Evolutionary conservation across 2,329 filamentous ascomycete species (phyloP), one percentile per base, ranked within the genome.

Genomic region (Rhinocladiella mackenziei): DNA sequence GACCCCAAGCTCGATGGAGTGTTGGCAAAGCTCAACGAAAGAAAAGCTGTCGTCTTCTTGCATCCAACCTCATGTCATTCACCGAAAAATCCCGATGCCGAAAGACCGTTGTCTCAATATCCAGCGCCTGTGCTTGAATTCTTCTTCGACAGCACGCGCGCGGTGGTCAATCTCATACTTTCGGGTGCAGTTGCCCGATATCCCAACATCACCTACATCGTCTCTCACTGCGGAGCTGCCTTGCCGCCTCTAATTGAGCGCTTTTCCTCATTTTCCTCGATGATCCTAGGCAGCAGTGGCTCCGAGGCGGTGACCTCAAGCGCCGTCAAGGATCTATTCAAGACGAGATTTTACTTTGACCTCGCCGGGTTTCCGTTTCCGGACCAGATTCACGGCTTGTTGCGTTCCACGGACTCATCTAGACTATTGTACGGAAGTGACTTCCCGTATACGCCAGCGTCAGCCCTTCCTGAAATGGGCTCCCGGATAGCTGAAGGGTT

Each of bases 341-440:
- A 50, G 28, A 25, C 37, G 10, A 14, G 39, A 8, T 53, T 53
- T 32, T 53, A 44, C 17, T 53, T 53, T 28, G 50, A 53, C 19
- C 22, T 53, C 10, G 50, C 50, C 10, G 50, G 50, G 5, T 43
- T 44, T 15, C 46, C 50, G 13, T 50, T 47, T 13, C 50, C 45
- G 2, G 50, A 53, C 15, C 50, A 50, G 26, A 43, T 53, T 5
- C 66, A 69, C 39, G 73, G 70, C 1, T 58, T 76, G 42, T 56
- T 77, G 11, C 56, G 68, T 9, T 63, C 68, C 0, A 64, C 69
- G 5, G 61, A 65, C 3, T 61, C 68, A 39, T 59, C 66, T n/a
- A 62, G 64, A 32, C 41, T 78, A 23, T 35, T 77, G 43, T 78
- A 76, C 61, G 75, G 75, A 3, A 74, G 65, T 44, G 74, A 78